Evolutionary conservation across 768 basidiomycete species (phyloP).

Genomic region (Pleurotus djamor): DNA sequence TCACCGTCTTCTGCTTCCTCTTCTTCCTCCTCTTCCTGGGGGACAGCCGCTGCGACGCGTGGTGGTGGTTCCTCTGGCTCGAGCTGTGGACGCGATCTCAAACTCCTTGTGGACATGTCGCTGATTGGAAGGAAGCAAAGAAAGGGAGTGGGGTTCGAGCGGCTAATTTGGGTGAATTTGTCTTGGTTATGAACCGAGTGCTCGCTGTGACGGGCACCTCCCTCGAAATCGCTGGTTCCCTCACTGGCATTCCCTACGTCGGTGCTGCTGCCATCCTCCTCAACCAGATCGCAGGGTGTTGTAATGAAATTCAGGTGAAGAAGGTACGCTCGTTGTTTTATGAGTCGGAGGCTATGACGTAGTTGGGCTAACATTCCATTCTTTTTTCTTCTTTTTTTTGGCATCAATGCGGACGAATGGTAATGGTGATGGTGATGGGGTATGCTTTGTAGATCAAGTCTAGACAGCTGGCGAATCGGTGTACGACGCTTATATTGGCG

Average conservation of each 20-base stretch:
- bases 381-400: no score
- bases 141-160: neutral
- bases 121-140: no score
- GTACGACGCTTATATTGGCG: constrained; percentile 32
- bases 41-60: neutral
- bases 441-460: constrained; percentile 33
- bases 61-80: constrained; percentile 3
- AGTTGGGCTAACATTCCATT: no score
- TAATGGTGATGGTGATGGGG: neutral
- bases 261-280: constrained; percentile 39
- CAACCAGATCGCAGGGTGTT: constrained; percentile 41
- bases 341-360: neutral
- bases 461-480: constrained; percentile 38
- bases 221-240: constrained; percentile 40
- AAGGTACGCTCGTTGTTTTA: no score
- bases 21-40: constrained; percentile 24
- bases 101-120: neutral
- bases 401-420: no score
- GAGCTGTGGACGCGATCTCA: constrained; percentile 4
- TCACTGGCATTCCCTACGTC: constrained; percentile 44
- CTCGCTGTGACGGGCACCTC: neutral
- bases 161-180: neutral
- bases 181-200: neutral
- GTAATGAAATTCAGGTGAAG: constrained; percentile 43
- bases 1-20: constrained; percentile 8